phyloP scores from a whole-genome alignment of 345 rosid species.

The Trapa incisa region DNA sequence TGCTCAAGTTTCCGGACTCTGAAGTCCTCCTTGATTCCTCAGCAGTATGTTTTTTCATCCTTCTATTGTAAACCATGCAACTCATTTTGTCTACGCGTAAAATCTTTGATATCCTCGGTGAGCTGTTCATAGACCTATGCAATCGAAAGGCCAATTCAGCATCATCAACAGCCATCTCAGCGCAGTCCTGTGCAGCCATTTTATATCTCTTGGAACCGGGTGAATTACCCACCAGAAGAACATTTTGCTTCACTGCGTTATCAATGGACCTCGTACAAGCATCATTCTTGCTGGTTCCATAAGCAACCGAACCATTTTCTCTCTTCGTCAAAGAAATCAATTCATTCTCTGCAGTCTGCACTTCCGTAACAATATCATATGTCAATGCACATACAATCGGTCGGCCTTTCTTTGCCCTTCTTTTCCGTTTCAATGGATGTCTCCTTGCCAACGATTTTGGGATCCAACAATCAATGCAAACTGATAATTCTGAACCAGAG shows the following conservation, averaged over 20 bases:
- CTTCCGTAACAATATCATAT: constrained; percentile 9
- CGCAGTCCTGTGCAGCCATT: background rate
- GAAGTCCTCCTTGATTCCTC: background rate
- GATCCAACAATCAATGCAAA: constrained; percentile 58
- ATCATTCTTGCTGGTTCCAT: background rate
- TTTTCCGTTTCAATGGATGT: constrained; percentile 7
- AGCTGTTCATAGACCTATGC: constrained; percentile 24
- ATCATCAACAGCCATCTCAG: constrained; percentile 9
- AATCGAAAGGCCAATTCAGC: constrained; percentile 22
- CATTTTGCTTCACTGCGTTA: constrained; percentile 14
- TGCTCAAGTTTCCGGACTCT: background rate
- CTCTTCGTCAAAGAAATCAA: constrained; percentile 1
- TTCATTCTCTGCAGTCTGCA: constrained; percentile 15
- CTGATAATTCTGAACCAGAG: constrained; percentile 16
- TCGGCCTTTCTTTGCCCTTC: background rate
- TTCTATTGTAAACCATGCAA: constrained; percentile 1
- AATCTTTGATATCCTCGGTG: constrained; percentile 20
- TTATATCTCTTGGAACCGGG: constrained; percentile 4
- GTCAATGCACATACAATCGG: constrained; percentile 4
- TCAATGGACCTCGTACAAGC: constrained; percentile 11
- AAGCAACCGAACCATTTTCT: constrained; percentile 14
- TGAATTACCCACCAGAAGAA: constrained; percentile 6
- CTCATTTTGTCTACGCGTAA: constrained; percentile 8
- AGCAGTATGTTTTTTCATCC: background rate
- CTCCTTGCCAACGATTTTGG: constrained; percentile 25